These are phyloP conservation scores for Suhomyces ambrosiae DNA, from an alignment of 1,139 yeast species.

Conservation along the genomic window DNA sequence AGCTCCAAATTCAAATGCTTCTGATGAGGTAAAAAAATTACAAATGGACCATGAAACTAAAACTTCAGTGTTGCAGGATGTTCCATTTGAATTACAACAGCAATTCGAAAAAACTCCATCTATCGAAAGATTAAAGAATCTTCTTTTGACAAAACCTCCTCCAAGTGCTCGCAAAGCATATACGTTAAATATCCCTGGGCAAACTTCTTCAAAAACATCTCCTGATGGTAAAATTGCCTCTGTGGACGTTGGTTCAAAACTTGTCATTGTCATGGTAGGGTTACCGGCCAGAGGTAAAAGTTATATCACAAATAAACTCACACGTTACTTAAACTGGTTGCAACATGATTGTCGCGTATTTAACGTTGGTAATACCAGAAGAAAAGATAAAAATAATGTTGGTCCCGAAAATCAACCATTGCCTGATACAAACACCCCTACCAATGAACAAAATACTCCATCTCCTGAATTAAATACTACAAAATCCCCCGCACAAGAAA, in stretches of 20 bases:
- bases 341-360: constrained; percentile 89
- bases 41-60: constrained; percentile 20
- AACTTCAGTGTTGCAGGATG: constrained; percentile 31
- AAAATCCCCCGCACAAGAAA: constrained; percentile 16
- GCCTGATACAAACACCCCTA: constrained; percentile 58
- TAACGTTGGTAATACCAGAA: constrained; percentile 91
- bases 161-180: constrained; percentile 59
- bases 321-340: constrained; percentile 87
- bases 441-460: constrained; percentile 24
- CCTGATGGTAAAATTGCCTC: constrained; percentile 83
- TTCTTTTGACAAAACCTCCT: constrained; percentile 41
- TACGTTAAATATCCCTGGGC: constrained; percentile 90
- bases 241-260: constrained; percentile 72
- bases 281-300: constrained; percentile 92
- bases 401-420: constrained; percentile 77
- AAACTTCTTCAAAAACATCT: constrained; percentile 77
- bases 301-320: constrained; percentile 85
- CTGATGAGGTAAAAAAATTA: constrained; percentile 18
- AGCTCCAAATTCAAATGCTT: constrained; percentile 9
- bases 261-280: constrained; percentile 94
- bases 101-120: constrained; percentile 45
- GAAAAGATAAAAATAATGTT: constrained; percentile 64
- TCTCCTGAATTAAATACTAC: constrained; percentile 12
- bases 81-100: constrained; percentile 38
- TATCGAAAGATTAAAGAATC: constrained; percentile 40